These are phyloP conservation scores for Euphrasia confusa DNA, from an alignment of 257 asterid species.

Conservation along the genomic window DNA sequence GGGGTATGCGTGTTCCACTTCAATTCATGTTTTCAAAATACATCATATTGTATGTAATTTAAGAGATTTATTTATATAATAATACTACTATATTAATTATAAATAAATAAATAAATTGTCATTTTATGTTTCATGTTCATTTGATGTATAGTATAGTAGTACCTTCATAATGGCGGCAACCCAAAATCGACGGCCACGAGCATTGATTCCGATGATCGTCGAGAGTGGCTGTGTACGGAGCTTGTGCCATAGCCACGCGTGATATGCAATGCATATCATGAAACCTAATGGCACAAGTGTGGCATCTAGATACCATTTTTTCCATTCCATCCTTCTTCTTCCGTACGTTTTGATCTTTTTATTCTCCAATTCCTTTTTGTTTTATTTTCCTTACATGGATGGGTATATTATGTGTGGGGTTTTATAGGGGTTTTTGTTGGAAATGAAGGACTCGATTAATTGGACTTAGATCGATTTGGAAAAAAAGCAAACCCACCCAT, in stretches of 20 bases:
- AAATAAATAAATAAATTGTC: too few relatives aligned
- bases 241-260: slow-evolving; percentile 66
- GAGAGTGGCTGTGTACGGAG: slow-evolving; percentile 64
- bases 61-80: too few relatives aligned
- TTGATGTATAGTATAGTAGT: too few relatives aligned
- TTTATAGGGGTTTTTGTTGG: background rate
- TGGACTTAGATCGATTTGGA: too few relatives aligned
- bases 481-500: too few relatives aligned
- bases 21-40: background rate
- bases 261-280: slow-evolving; percentile 55
- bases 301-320: slow-evolving; percentile 63
- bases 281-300: slow-evolving; percentile 69
- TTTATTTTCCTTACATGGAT: background rate
- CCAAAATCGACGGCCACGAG: slow-evolving; percentile 83
- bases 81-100: too few relatives aligned
- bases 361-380: background rate
- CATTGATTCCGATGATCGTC: slow-evolving; percentile 73
- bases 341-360: too few relatives aligned
- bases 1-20: background rate
- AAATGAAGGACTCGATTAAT: too few relatives aligned
- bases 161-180: slow-evolving; percentile 91
- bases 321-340: slow-evolving; percentile 62
- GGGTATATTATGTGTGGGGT: background rate
- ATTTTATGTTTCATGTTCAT: too few relatives aligned
- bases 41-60: too few relatives aligned